A percentile compares a stretch with the other conserved stretches of the same genome.
Evolutionary conservation across 148 eudicot genomes (phyloP).

Genomic region (Bassia scoparia): DNA sequence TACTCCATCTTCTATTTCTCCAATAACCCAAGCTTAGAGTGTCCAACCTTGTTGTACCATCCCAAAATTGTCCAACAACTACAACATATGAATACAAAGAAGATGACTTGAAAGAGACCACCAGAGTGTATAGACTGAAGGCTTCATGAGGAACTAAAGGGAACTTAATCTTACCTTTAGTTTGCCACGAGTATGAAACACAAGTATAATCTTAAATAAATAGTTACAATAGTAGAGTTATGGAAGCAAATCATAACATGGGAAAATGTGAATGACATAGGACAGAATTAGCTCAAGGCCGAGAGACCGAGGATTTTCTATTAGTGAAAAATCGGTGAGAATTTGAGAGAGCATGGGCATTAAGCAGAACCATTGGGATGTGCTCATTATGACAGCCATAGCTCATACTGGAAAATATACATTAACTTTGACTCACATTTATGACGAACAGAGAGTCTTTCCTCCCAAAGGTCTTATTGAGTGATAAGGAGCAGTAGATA

Average conservation of each 20-base stretch:
- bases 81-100: background rate
- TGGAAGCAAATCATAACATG: background rate
- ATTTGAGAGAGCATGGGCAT: background rate
- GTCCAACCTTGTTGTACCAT: background rate
- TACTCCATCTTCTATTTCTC: background rate
- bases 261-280: background rate
- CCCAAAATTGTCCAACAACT: background rate
- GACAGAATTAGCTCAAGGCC: background rate
- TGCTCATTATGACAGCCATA: background rate
- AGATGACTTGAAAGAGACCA: background rate
- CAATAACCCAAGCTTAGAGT: background rate
- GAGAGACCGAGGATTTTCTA: background rate
- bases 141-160: background rate
- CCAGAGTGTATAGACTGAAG: constrained; percentile 1
- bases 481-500: background rate
- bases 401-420: too few relatives aligned
- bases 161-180: background rate
- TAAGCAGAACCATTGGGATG: background rate
- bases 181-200: background rate
- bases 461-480: background rate
- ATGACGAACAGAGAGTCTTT: background rate
- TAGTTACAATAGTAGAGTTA: too few relatives aligned
- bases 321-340: too few relatives aligned
- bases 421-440: background rate
- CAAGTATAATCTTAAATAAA: background rate